These are phyloP conservation scores for Epichloe glyceriae DNA, from an alignment of 2,329 filamentous ascomycete genomes.

Conservation along the genomic window DNA sequence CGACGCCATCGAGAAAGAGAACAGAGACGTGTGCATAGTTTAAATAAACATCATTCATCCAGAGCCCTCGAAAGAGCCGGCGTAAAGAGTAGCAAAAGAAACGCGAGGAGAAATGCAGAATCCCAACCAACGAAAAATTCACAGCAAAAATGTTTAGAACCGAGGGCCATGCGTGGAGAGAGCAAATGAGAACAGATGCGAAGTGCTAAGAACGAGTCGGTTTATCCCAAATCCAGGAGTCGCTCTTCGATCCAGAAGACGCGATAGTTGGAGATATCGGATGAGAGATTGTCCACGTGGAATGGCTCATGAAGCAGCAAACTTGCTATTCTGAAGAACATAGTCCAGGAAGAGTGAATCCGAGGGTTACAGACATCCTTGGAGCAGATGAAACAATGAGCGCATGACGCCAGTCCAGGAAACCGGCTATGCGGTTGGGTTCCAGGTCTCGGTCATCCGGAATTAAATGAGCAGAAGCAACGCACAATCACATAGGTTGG, in stretches of 20 bases:
- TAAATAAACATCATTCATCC: constrained; percentile 22
- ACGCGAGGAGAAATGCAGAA: neutral
- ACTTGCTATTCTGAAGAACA: constrained; percentile 17
- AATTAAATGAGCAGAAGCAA: constrained; percentile 14
- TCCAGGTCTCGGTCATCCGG: constrained; percentile 17
- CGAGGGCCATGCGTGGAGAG: neutral
- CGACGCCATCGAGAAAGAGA: constrained; percentile 14
- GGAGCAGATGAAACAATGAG: constrained; percentile 11
- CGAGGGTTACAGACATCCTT: constrained; percentile 10
- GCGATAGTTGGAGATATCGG: constrained; percentile 10
- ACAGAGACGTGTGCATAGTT: constrained; percentile 3
- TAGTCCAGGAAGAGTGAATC: constrained; percentile 14
- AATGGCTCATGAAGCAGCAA: constrained; percentile 15
- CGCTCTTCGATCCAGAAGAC: constrained; percentile 7
- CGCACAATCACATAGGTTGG: constrained; percentile 13
- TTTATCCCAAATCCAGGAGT: constrained; percentile 3
- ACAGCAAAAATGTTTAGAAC: constrained; percentile 4
- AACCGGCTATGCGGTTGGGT: constrained; percentile 10
- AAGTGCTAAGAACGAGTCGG: constrained; percentile 1
- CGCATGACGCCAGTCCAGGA: constrained; percentile 15
- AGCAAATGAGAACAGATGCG: neutral
- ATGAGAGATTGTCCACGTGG: constrained; percentile 14
- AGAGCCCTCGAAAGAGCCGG: constrained; percentile 8
- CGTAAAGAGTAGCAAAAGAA: neutral
- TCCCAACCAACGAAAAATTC: constrained; percentile 14